A percentile compares a stretch with the other conserved stretches of the same genome.
Evolutionary conservation across 2,329 filamentous ascomycete species (phyloP).

Genomic region (Bipolaris sorokiniana): DNA sequence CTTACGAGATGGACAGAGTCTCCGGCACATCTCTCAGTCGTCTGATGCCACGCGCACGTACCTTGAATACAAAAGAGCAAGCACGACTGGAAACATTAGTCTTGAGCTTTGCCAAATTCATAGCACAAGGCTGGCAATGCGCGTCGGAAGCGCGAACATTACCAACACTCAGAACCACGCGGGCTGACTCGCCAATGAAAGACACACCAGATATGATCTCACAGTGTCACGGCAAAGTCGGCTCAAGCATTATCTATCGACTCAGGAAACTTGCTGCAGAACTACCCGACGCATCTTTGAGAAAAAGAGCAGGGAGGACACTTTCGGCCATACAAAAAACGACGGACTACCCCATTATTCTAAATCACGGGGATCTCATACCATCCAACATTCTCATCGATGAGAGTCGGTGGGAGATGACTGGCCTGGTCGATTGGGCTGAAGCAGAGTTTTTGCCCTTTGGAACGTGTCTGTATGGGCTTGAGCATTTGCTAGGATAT

Average conservation of each 20-base stretch:
- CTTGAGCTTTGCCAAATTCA: constrained; percentile 34
- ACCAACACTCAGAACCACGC: constrained; percentile 3
- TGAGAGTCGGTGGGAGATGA: constrained; percentile 52
- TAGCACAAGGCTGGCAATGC: constrained; percentile 34
- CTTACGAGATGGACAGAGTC: constrained; percentile 38
- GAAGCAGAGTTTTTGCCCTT: constrained; percentile 68
- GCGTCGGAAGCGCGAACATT: not conserved
- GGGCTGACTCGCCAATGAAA: constrained; percentile 30
- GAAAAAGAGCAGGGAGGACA: constrained; percentile 22
- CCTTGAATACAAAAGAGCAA: not conserved
- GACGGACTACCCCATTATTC: constrained; percentile 57
- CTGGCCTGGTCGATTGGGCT: constrained; percentile 68
- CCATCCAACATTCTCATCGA: constrained; percentile 64
- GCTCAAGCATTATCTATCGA: constrained; percentile 32
- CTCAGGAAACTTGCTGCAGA: constrained; percentile 31
- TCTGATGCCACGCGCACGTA: constrained; percentile 12
- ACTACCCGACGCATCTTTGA: constrained; percentile 33
- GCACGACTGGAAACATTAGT: constrained; percentile 32
- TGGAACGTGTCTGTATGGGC: constrained; percentile 64
- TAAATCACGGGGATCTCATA: constrained; percentile 68
- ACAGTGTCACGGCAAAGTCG: constrained; percentile 38
- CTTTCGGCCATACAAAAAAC: constrained; percentile 53
- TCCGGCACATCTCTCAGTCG: constrained; percentile 31
- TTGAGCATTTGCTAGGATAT: constrained; percentile 65
- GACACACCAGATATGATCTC: constrained; percentile 16